Evolutionary conservation across 768 basidiomycete species (phyloP), one percentile per base, ranked within the genome.

Genomic region (Phaeotremella fagi): DNA sequence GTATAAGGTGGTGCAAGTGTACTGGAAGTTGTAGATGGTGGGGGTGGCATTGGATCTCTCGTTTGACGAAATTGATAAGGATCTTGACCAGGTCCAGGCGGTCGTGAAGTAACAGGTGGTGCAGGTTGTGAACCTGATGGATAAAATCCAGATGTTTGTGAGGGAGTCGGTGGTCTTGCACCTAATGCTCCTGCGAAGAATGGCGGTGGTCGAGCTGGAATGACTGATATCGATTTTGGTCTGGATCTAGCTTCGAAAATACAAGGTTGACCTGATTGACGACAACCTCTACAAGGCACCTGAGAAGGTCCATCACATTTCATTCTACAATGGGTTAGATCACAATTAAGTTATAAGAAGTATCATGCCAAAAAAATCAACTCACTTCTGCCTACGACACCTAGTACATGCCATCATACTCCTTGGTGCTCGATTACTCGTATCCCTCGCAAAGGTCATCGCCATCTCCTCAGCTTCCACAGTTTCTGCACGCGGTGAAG

Each of bases 241-340:
- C 69, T 48, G 18, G 55, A 50, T 7, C 69, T 61, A 42, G 69
- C 46, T 54, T 71, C 69, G 33, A 71, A 71, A 3, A 71, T 54
- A 36, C 69, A 71, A 20, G 58, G 55, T 33, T 54, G 54, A 23
- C 59, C 59, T 2, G 69, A 49, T 59, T 61, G 59, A 27, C 66
- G 48, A 53, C 69, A 71, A 7, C 69, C 69, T 48, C 66, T 51
- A 56, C 69, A 71, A 18, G 69, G 69, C 16, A 64, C 44, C 28
- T 61, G 56, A 23, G 45, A 48, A 2, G 69, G 69, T 27, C 69
- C 69, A 50, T 71, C 69, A 35, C 69, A 71, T 55, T 71, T 71
- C 69, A 71, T 71, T 38, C 69, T 71, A 22, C 20, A 41, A 20
- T 20, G 38, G 7, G 47, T 4, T 36, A 35, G 37, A 16, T 16